Conservation (phyloP, 345 rosid species). For the Lagerstroemia speciosa region DNA sequence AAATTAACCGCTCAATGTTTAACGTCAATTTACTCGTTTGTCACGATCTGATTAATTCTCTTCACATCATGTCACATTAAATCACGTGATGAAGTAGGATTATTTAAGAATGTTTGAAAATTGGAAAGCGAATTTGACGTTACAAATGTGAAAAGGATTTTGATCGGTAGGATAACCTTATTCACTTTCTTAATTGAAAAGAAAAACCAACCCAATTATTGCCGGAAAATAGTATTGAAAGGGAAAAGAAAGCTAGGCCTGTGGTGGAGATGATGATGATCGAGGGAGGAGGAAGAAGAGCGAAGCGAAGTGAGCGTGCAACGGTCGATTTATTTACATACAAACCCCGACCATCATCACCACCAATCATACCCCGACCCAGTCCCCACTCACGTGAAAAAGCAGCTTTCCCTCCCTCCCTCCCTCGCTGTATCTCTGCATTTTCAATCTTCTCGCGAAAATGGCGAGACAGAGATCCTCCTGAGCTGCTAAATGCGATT, state of each 20-base stretch:
- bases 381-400: conserved; percentile 10
- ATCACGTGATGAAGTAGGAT: no score
- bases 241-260: not conserved
- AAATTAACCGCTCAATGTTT: no score
- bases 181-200: no score
- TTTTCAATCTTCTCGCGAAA: conserved; percentile 1
- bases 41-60: no score
- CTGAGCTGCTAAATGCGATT: conserved; percentile 45
- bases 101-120: no score
- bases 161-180: no score
- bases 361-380: not conserved
- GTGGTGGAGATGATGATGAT: not conserved
- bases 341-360: not conserved
- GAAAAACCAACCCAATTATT: no score
- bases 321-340: conserved; percentile 6
- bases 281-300: not conserved
- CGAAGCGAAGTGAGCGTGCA: conserved; percentile 8
- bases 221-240: no score
- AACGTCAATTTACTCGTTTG: no score
- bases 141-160: no score
- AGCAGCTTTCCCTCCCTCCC: not conserved
- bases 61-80: no score
- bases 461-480: conserved; percentile 7
- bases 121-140: no score
- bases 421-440: conserved; percentile 1